Evolutionary conservation across 495 filamentous ascomycete species (phyloP), one percentile per base, ranked within the genome.

Genomic region (Staphylotrichum tortipilum): DNA sequence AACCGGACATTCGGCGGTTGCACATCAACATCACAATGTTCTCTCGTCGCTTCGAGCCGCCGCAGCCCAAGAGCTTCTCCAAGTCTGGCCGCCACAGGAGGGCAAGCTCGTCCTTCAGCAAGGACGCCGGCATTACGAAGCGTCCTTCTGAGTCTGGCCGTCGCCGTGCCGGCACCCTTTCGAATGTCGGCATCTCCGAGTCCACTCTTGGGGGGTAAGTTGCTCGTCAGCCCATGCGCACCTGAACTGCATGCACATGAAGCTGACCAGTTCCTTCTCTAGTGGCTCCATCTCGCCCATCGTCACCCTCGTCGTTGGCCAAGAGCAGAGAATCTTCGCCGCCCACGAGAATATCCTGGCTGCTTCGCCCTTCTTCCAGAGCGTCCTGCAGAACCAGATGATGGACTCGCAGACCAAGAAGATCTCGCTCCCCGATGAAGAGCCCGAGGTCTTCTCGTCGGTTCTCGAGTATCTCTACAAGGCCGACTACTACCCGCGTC

Each of bases 391-490:
- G 48, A 74, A 76, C 46, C 76, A 83, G 57, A 84, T 83, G 68
- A 72, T 82, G 63, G 78, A 82, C 51, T 60, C 78, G 4, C 64
- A 75, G 55, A 73, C 74, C 58, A 88, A 86, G 67, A 79, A 81
- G 52, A 81, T 94, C 57, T 71, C 82, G 44, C 81, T 96, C 22
- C 86, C 90, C 4, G 79, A 89, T 47, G 89, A 95, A 66, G 79
- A 88, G 58, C 86, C 90, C 14, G 88, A 94, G 62, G 81, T 92
- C 59, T 86, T 96, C 74, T 92, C 89, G 23, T 88, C 84, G 17
- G 74, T 96, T 15, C 80, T 96, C 42, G 89, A 95, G 63, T 95
- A 85, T 59, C 81, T 95, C 50, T 95, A 96, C 78, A 90, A 75
- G 68, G 89, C 86, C 55, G 89, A 95, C 64, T 96, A 96, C 68